Percentiles rank a stretch among this genome's conserved stretches.
Evolutionary conservation across 345 rosid species (phyloP).

Genomic region (Gossypium longicalyx): DNA sequence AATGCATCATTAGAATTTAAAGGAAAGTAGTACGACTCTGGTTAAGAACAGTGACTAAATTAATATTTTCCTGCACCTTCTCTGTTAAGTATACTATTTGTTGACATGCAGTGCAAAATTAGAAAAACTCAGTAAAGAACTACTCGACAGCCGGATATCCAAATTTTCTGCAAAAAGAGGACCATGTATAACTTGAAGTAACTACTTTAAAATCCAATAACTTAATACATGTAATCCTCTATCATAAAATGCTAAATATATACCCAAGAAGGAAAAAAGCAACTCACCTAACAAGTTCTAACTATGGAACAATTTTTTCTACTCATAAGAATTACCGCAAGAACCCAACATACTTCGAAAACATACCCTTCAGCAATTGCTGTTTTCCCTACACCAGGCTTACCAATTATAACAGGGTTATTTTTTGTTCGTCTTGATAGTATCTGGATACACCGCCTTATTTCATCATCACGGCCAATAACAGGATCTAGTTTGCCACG

Average conservation of each 20-base stretch:
- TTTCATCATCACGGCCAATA: slow-evolving; percentile 86
- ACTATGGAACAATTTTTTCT: not conserved
- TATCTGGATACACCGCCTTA: slow-evolving; percentile 79
- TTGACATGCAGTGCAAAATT: not conserved
- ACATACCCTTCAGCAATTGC: slow-evolving; percentile 46
- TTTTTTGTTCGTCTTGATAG: slow-evolving; percentile 90
- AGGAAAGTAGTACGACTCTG: not conserved
- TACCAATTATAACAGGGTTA: slow-evolving; percentile 85
- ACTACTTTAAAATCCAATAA: not conserved
- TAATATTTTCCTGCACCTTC: not conserved
- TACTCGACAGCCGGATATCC: not conserved
- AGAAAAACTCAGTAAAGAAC: not conserved
- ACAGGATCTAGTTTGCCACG: slow-evolving; percentile 96
- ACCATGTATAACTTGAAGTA: not conserved
- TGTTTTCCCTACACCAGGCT: not conserved
- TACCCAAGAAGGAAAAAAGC: not conserved
- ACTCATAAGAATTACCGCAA: not conserved
- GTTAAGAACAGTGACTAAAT: not conserved
- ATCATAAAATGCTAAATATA: not conserved
- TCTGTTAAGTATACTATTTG: not conserved
- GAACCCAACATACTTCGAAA: not conserved
- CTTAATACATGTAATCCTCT: not conserved
- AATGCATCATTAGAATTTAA: slow-evolving; percentile 2
- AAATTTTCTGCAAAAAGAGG: not conserved
- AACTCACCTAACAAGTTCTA: not conserved